Base-by-base conservation (phyloP, 768 basidiomycete species). In the Mycena olivaceomarginata region DNA sequence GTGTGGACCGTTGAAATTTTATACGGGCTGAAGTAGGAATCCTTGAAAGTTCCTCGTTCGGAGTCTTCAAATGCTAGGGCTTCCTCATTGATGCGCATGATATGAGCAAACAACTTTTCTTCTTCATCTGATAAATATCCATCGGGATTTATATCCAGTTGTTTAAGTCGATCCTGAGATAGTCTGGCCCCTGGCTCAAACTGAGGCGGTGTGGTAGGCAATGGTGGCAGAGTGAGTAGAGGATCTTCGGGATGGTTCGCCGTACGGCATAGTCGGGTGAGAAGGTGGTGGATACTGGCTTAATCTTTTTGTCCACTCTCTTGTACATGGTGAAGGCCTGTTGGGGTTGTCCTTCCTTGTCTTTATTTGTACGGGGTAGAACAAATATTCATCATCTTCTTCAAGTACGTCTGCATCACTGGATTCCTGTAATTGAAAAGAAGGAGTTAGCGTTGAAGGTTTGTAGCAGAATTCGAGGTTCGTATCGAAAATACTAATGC, bases 171-270 rank as follows among this genome's bases (percentile, higher is more conserved):
- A 3, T 57, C 56, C 9, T 22, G 9, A 11, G 25, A 31, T 12
- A 57, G 12, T 13, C 56, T 25, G 10, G 9, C 13, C 5, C 25
- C 11, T 2, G 56, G 56, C 31, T 57, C 25, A 22, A 57, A 57
- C 12, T 22, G 4, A 2, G 56, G 56, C 2, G 56, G 56, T 0
- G 66, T 45, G 1, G n/a, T 37, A 1, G 70, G 45, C 7, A 76
- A n/a, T 0, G 0, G 2, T 2, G 63, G 43, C 0, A 76, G 31
- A 16, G 75, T 65, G 4, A 0, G 1, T 15, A 76, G 15, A 9
- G 75, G 75, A 25, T 69, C 67, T 16, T 66, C 79, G 0, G 78
- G 76, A 86, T 83, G 74, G 25, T 67, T 5, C 76, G 5, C 1
- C 43, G 22, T 1, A 73, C 66, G 37, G 37, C 60, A 53, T 72